Evolutionary conservation across 768 basidiomycete species (phyloP), one percentile per base, ranked within the genome.

Genomic region (Tulasnella sp.): DNA sequence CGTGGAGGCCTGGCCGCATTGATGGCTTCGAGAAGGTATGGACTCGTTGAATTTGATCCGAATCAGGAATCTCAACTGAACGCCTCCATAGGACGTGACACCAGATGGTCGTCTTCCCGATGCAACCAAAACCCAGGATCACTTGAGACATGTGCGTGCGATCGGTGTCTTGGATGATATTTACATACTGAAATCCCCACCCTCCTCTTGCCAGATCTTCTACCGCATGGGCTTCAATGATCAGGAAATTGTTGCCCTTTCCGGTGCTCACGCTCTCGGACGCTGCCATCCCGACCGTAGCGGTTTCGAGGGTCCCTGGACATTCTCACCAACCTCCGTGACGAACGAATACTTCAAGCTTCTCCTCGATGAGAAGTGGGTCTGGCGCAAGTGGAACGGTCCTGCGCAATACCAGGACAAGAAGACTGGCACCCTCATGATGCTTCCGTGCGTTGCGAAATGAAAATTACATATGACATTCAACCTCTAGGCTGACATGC

Each of bases 191-290:
- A 37, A 73, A 34, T 31, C 22, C 29, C 29, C 22, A n/a, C 34
- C 45, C 14, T 42, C 71, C 19, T 3, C 1, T 39, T 67, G n/a
- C 52, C 75, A 89, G 88, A 92, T 96, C 83, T 96, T 96, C 85
- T 89, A 92, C 84, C 91, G 94, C 81, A 96, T 96, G 94, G 94
- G 90, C 85, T 96, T 98, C 87, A 92, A 95, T 82, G 97, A 99
- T 84, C 94, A 93, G 83, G 97, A 98, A 85, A 99, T 99, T 71
- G 96, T 97, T 77, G 94, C 94, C 75, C 92, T 98, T 79, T 89
- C 89, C 31, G 97, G 97, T 78, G 96, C 94, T 45, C 97, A 99
- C 81, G 96, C 95, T 77, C 90, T 99, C 67, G 97, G 97, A 31
- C 93, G 97, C 82, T 97, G 95, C 87, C 97, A 99, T 86, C 76